A percentile compares a stretch with the other conserved stretches of the same genome.
Conservation (phyloP, 2,329 filamentous ascomycete species). For the Penicillium rolfsii region DNA sequence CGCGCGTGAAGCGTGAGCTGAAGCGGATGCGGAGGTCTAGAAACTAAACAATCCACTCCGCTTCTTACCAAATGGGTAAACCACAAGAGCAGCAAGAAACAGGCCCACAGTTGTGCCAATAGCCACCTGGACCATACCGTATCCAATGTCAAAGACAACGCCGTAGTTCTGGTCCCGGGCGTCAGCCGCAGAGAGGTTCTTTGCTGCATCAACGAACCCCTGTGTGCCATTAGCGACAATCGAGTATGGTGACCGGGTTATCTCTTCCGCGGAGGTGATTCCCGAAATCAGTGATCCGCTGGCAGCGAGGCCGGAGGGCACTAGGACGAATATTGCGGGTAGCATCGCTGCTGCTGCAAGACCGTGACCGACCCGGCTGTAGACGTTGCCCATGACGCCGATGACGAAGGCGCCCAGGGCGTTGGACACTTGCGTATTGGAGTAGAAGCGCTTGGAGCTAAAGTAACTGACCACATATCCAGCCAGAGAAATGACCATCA, state of each 20-base stretch:
- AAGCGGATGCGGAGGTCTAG: conserved; percentile 14
- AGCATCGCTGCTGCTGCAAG: conserved; percentile 83
- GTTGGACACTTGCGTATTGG: conserved; percentile 74
- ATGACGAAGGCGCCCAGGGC: conserved; percentile 77
- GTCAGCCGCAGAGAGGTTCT: conserved; percentile 30
- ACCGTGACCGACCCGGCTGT: conserved; percentile 71
- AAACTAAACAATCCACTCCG: conserved; percentile 53
- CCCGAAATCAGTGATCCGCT: conserved; percentile 60
- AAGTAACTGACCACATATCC: conserved; percentile 79
- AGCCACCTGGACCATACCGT: conserved; percentile 53
- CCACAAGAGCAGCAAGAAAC: conserved; percentile 51
- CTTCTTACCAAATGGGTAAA: conserved; percentile 52
- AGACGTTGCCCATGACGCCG: conserved; percentile 77
- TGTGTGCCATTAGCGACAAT: conserved; percentile 34
- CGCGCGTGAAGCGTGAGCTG: not conserved
- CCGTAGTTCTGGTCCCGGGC: conserved; percentile 47
- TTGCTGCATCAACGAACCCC: conserved; percentile 36
- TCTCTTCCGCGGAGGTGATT: conserved; percentile 60
- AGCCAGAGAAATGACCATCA: conserved; percentile 72
- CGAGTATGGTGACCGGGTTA: conserved; percentile 38
- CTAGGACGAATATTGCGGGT: conserved; percentile 78
- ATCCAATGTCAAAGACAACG: conserved; percentile 49
- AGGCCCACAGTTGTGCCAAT: conserved; percentile 53
- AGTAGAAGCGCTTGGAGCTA: conserved; percentile 65
- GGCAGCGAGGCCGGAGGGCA: conserved; percentile 63